These are phyloP conservation scores for Oryza nivara DNA, from an alignment of 176 grass and related monocot genomes.

Conservation along the genomic window DNA sequence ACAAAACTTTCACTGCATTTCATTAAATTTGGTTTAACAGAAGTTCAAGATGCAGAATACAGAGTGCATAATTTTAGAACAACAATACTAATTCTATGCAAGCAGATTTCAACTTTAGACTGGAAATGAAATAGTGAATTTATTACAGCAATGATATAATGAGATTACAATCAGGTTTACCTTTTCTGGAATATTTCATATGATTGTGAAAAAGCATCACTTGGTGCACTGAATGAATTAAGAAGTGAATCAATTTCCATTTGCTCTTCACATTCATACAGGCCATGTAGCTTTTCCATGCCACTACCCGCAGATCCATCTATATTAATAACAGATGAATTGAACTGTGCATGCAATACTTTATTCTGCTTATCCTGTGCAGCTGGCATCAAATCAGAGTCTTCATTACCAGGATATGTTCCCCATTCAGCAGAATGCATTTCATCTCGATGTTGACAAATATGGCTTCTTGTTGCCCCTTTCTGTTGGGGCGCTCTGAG, in stretches of 20 bases:
- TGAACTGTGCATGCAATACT: constrained; percentile 33
- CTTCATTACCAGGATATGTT: constrained; percentile 22
- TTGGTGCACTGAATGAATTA: constrained; percentile 54
- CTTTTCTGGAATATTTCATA: constrained; percentile 55
- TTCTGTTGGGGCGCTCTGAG: constrained; percentile 26
- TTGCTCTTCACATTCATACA: constrained; percentile 65
- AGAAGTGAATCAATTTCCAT: constrained; percentile 66
- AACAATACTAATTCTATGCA: constrained; percentile 14
- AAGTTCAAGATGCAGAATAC: constrained; percentile 30
- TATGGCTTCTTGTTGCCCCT: constrained; percentile 29
- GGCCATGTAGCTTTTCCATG: constrained; percentile 29
- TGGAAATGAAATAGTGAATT: not conserved
- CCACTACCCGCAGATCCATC: constrained; percentile 43
- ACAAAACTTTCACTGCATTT: constrained; percentile 50
- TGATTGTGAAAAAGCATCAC: constrained; percentile 46
- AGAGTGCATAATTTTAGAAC: constrained; percentile 9
- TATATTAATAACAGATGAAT: constrained; percentile 37
- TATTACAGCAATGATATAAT: constrained; percentile 14
- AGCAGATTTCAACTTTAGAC: constrained; percentile 5
- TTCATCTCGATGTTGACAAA: constrained; percentile 23
- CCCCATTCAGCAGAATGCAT: constrained; percentile 39
- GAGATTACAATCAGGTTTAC: constrained; percentile 35
- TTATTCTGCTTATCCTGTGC: constrained; percentile 27
- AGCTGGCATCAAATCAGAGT: constrained; percentile 37
- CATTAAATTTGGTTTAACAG: constrained; percentile 32